Base-by-base conservation (phyloP, 129 eudicot genomes). In the Chrysanthemum seticuspe region DNA sequence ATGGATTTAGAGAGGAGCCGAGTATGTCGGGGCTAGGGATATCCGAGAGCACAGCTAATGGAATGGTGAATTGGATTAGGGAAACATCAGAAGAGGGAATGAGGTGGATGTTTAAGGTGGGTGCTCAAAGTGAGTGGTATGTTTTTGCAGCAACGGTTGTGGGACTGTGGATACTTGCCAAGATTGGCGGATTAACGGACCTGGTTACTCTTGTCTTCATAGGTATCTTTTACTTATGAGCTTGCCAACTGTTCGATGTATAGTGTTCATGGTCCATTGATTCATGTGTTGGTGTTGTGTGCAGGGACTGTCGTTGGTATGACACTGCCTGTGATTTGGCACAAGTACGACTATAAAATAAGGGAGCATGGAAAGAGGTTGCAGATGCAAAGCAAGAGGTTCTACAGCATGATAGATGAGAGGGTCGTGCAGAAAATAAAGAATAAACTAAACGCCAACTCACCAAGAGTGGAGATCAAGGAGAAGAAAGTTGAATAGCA, bases 41-140 rank as follows among this genome's bases (percentile, higher is more conserved):
- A 50, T 73, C 87, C 7, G 96, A 92, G 70, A 52, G 74, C 62
- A 67, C 75, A 5, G 77, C 82, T 0, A 56, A 21, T 40, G 83
- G 60, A 67, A 77, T 83, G 21, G 87, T 82, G 0, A n/a, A 73
- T 25, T 13, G 54, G 49, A 7, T 83, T 0, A 77, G 71, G 25
- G 72, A 48, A 56, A 49, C 44, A 55, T 57, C 75, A 0, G 88
- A 92, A 65, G 84, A 83, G 25, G 83, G 48, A 0, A 27, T 75
- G 14, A 78, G 84, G 49, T 83, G 83, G 88, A 84, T 85, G 87
- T 84, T 92, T 78, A 82, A 82, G 50, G 78, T 89, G 34, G 83
- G 95, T 45, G 86, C 80, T 3, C 89, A 85, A 62, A 78, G 86
- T 57, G 88, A 89, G 31, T 89, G 91, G 91, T 82, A 79, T 56